Conservation (phyloP, 2,329 filamentous ascomycete species). For the Claviceps paspali region DNA sequence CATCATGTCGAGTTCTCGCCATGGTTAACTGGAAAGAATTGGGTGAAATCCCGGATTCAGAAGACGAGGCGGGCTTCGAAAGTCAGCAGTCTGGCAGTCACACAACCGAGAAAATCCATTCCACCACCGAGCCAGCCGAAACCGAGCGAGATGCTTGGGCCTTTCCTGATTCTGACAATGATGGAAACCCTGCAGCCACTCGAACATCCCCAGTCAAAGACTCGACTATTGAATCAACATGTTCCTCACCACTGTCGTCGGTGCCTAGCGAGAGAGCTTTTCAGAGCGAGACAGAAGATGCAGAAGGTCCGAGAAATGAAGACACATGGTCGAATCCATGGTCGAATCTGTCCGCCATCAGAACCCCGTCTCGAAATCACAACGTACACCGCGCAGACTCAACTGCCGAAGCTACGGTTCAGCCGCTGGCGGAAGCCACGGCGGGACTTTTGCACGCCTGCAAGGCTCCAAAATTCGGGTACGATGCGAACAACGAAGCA, state of each 20-base stretch:
- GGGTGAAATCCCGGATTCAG: constrained; percentile 36
- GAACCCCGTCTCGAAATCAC: background rate
- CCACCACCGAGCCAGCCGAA: background rate
- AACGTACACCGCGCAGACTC: no score
- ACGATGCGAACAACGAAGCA: constrained; percentile 7
- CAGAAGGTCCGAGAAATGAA: background rate
- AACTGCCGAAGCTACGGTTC: background rate
- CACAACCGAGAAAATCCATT: background rate
- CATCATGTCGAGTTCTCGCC: constrained; percentile 15
- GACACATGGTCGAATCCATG: background rate
- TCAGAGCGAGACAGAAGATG: background rate
- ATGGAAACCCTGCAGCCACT: constrained; percentile 3
- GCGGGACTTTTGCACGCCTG: background rate
- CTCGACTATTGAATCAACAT: constrained; percentile 4
- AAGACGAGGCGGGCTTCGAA: constrained; percentile 30
- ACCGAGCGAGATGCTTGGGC: constrained; percentile 19
- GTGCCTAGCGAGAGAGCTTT: constrained; percentile 15
- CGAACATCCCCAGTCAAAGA: constrained; percentile 2
- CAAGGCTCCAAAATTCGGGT: background rate
- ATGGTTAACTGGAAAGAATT: constrained; percentile 35
- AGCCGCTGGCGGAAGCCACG: background rate
- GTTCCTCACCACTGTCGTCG: constrained; percentile 22
- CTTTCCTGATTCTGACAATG: constrained; percentile 18
- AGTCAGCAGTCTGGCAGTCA: constrained; percentile 13
- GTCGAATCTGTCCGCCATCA: background rate